These are phyloP conservation scores for Papiliotrema fonsecae DNA, from an alignment of 1,284 basidiomycete species.

Conservation along the genomic window DNA sequence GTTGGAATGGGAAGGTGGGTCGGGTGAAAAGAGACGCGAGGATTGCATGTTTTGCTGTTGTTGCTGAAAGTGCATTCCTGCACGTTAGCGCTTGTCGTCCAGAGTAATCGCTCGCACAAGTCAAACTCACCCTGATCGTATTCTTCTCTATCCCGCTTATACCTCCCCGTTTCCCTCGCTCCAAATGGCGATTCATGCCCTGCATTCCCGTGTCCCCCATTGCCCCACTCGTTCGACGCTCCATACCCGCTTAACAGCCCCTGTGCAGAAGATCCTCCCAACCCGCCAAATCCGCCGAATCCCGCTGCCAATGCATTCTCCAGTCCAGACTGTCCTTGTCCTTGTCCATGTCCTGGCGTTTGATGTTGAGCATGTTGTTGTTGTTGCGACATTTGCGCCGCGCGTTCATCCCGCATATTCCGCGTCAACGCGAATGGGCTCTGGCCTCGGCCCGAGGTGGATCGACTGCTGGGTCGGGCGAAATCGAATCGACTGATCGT, in stretches of 20 bases:
- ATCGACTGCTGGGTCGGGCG: conserved; percentile 56
- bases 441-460: conserved; percentile 16
- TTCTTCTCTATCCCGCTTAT: conserved; percentile 9
- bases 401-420: not conserved
- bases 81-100: not conserved
- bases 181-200: not conserved
- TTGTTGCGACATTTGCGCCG: not conserved
- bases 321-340: not conserved
- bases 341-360: not conserved
- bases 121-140: conserved; percentile 7
- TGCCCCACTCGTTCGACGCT: not conserved
- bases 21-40: conserved; percentile 11
- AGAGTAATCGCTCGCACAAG: not conserved
- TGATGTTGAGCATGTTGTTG: conserved; percentile 2
- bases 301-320: not conserved
- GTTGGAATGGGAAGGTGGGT: conserved; percentile 1
- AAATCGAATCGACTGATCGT: conserved; percentile 78
- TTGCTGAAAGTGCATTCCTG: not conserved
- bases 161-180: not conserved
- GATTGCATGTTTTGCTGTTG: too few relatives aligned
- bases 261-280: too few relatives aligned
- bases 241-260: too few relatives aligned
- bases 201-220: not conserved
- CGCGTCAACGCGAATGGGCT: conserved; percentile 21
- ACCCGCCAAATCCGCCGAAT: not conserved